Evolutionary conservation across 306 rosid genomes (phyloP).

Genomic region (Pterocarpus santalinus): DNA sequence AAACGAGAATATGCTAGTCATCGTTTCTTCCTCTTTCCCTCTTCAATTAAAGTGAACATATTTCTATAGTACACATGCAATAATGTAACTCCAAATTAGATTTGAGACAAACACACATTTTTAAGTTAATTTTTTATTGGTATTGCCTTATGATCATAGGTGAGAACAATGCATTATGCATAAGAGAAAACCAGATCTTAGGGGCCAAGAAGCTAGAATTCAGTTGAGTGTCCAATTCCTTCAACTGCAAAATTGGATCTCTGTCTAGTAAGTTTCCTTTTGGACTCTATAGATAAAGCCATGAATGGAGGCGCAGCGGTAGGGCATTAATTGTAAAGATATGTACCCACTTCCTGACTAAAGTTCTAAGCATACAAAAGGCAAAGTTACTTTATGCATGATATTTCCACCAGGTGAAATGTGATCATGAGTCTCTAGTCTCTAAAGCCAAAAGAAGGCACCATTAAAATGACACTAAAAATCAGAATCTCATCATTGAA

Average conservation of each 20-base stretch:
- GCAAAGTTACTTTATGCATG: no score
- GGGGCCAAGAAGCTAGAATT: not conserved
- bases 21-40: not conserved
- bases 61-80: not conserved
- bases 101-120: not conserved
- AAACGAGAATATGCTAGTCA: not conserved
- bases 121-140: not conserved
- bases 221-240: not conserved
- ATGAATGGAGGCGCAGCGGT: constrained; percentile 12
- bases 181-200: constrained; percentile 5
- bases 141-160: not conserved
- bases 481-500: constrained; percentile 31
- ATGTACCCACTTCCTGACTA: no score
- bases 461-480: constrained; percentile 11
- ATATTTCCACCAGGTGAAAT: no score
- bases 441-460: constrained; percentile 8
- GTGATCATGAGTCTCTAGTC: not conserved
- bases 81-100: not conserved
- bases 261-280: not conserved
- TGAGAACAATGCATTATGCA: not conserved
- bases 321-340: not conserved
- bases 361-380: no score
- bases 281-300: constrained; percentile 24
- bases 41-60: not conserved
- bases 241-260: constrained; percentile 11